Evolutionary conservation across 305 asterid genomes (phyloP), one percentile per base, ranked within the genome.

Genomic region (Caryopteris hybrid): DNA sequence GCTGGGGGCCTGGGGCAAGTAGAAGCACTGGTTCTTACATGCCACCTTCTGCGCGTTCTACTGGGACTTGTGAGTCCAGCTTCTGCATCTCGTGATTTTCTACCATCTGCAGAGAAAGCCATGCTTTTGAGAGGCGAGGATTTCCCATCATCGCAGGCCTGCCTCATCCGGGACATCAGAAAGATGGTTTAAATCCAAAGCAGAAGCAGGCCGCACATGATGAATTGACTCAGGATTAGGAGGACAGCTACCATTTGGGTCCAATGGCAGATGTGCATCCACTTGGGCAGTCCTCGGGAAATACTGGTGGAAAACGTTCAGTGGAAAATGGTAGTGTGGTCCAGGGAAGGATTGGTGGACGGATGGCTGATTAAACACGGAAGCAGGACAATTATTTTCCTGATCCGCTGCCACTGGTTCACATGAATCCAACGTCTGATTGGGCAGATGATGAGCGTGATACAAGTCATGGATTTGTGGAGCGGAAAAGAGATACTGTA

Each of bases 361-460:
- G 71, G 41, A 39, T 60, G 61, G 34, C 60, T 38, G 79, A 76
- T 77, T 83, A 72, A 14, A 21, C 55, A 61, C 77, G 70, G 79
- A 91, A 84, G 81, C 76, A 75, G 72, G 86, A 84, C 18, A 88
- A 83, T 4, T 79, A 54, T 72, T 82, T 86, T 61, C 78, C 83
- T 11, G 91, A 90, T 54, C 97, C 96, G 3, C 66, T 95, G 76
- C 97, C 98, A 23, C 61, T 89, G 63, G 94, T 95, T 61, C 85
- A 80, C 61, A 50, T 92, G 81, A 95, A 78, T 79, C 95, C 96
- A 39, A 88, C 96, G 76, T 86, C 91, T 58, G 96, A 95, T 84
- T 95, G 99, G 99, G 98, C 97, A 53, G 98, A 95, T 74, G 99
- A 95, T 70, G 99, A 95, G 81, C 97, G 99, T 56, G 99, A 95